Evolutionary conservation across 1,139 yeast genomes (phyloP), one percentile per base, ranked within the genome.

Genomic region (Yamadazyma sp.): DNA sequence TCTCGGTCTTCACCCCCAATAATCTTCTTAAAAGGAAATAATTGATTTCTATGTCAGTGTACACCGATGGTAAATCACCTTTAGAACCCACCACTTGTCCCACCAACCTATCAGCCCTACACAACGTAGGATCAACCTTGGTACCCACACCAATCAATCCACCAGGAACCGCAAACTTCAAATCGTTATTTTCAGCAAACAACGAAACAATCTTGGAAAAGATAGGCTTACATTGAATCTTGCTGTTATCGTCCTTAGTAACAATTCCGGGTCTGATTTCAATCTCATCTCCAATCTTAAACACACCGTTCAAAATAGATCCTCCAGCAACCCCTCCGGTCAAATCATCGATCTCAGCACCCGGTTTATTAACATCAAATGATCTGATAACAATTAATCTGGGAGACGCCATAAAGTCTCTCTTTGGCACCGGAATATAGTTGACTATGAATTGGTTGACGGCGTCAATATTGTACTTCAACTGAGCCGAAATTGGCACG

Each of bases 281-380:
- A 59, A 94, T 92, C 72, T 94, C 98, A 61, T 94, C 99, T 45
- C 96, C 97, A 48, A 94, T 76, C 62, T 87, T 86, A 74, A 94
- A 86, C 39, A 94, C 98, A 78, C 99, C 99, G 44, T 83, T 88
- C 60, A 92, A 77, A 56, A 94, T 92, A 40, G 97, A 88, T 53
- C 99, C 99, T 74, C 99, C 99, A 34, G 99, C 99, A 61, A 94
- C 98, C 80, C 99, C 99, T 57, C 99, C 99, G 73, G 90, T 90
- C 62, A 94, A 78, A 56, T 92, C 98, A 51, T 86, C 95, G 53
- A 94, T 87, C 65, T 90, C 97, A 31, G 97, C 84, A 73, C 99
- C 99, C 44, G 99, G 99, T 68, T 88, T 89, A 73, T 94, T 94
- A 48, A 94, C 98, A 67, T 94, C 99, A 62, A 94, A 94, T 28